Evolutionary conservation across 176 grass and related monocot genomes (phyloP), one percentile per base, ranked within the genome.

Genomic region (Phoenix roebelenii): DNA sequence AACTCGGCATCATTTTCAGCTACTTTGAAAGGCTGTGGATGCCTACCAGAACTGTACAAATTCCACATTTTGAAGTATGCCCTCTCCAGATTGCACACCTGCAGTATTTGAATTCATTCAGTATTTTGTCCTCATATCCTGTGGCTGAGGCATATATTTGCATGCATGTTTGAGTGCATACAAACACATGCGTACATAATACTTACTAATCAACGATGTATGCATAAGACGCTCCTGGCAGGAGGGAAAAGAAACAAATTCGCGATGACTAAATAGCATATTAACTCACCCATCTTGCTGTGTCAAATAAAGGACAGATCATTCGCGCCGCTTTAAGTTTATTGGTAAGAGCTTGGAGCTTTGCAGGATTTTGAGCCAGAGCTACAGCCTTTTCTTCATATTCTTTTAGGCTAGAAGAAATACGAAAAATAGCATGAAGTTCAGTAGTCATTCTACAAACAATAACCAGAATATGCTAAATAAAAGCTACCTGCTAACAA

Each of bases 41-140:
- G 68, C 16, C 58, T 55, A 17, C 79, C 66, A 1, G 68, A 65
- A 63, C 78, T 83, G 58, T 89, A 74, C 25, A 89, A 64, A 58
- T 83, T 82, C 89, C 89, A 89, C 89, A 95, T 95, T 50, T 89
- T 95, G 73, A 74, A 89, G 61, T 95, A 95, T 7, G 89, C 81
- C 63, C 89, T 82, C 22, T 89, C 89, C 60, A 95, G 65, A 77
- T 95, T 95, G 15, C 39, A 55, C 18, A 95, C 89, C 89, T 95
- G 72, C 56, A 82, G 6, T 30, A 14, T 58, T 72, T 26, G 15
- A 50, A 59, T 50, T 35, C 15, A 22, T 54, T 51, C 15, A 68
- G 14, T 19, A 76, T 51, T 6, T 15, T 7, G 9, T 44, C 35
- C 35, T 12, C 35, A 14, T 44, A 44, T 44, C 7, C 12, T 44